phyloP scores from a whole-genome alignment of 345 rosid species.

The Mercurialis annua region DNA sequence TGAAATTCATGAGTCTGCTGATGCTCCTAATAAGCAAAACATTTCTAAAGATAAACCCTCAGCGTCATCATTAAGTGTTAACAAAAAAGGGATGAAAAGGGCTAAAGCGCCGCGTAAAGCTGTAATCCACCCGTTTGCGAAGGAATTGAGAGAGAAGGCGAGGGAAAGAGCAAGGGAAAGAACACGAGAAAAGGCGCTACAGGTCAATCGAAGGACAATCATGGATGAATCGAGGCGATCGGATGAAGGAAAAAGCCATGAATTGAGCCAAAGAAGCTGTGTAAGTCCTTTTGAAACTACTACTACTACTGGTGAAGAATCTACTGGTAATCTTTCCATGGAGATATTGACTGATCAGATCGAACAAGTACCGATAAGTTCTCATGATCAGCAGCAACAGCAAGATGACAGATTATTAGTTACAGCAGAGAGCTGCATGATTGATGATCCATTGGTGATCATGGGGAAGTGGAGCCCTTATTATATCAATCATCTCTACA shows the following conservation, averaged over 20 bases:
- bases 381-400: not conserved
- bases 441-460: conserved; percentile 25
- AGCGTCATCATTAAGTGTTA: not conserved
- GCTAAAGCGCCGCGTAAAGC: conserved; percentile 31
- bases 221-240: conserved; percentile 16
- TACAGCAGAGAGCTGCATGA: conserved; percentile 15
- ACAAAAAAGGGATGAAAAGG: conserved; percentile 23
- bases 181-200: conserved; percentile 50
- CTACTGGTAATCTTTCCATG: conserved; percentile 2
- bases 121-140: conserved; percentile 29
- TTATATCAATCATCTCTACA: conserved; percentile 27
- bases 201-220: conserved; percentile 15
- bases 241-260: conserved; percentile 3
- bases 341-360: conserved; percentile 8
- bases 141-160: conserved; percentile 54
- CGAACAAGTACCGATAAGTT: conserved; percentile 12
- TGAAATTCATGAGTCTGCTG: conserved; percentile 22
- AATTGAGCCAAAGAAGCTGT: conserved; percentile 21
- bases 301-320: conserved; percentile 19
- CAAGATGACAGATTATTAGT: too few relatives aligned
- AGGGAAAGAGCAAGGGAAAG: conserved; percentile 73
- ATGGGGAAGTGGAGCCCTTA: conserved; percentile 36
- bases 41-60: conserved; percentile 25
- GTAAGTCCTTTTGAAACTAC: conserved; percentile 19
- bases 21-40: conserved; percentile 5